Base-by-base conservation (phyloP, 192 early-diverging fungal genomes). In the Linnemannia zychae region DNA sequence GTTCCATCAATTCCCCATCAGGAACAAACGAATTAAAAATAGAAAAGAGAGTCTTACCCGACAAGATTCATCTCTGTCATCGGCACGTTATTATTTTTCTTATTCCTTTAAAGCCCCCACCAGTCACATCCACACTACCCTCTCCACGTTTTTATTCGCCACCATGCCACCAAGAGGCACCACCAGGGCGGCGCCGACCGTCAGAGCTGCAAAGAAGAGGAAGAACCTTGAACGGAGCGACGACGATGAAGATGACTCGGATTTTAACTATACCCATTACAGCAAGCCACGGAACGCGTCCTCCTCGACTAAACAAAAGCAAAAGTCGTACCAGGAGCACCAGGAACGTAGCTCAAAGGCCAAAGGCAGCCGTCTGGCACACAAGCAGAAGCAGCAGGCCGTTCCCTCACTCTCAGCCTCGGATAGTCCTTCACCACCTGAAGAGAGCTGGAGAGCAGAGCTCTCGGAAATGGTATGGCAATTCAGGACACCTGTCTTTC, bases 221-320 rank as follows among this genome's bases (percentile, higher is more conserved):
- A 84, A 84, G 68, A 79, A 75, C 49, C 36, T 47, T 7, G 76
- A 84, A 20, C 36, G 77, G 22, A 84, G 77, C 60, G 82, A 79
- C 52, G 77, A 75, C 7, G 82, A 84, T 18, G 81, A 83, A 13
- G 15, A 74, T 3, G 82, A 84, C 53, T 77, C 81, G 17, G 76
- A 84, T 65, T 84, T 79, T 68, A 68, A 63, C 13, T 76, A 82
- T 66, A 76, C 82, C 72, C 73, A 77, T 5, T 17, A 72, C 15
- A 13, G 24, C 57, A 48, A 60, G 49, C 81, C 36, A 16, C 18
- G 22, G 57, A 46, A 28, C 67, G 46, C 72, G 5, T 3, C 13
- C 75, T 31, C 57, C 9, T 44, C 40, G 40, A 44, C 40, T 9
- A 44, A 18, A 60, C 72, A 33, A 34, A 67, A 67, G 15, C 68